Percentiles rank a stretch among this genome's conserved stretches.
Evolutionary conservation across 2,329 filamentous ascomycete species (phyloP).

Genomic region (Davidsoniella eucalypti): DNA sequence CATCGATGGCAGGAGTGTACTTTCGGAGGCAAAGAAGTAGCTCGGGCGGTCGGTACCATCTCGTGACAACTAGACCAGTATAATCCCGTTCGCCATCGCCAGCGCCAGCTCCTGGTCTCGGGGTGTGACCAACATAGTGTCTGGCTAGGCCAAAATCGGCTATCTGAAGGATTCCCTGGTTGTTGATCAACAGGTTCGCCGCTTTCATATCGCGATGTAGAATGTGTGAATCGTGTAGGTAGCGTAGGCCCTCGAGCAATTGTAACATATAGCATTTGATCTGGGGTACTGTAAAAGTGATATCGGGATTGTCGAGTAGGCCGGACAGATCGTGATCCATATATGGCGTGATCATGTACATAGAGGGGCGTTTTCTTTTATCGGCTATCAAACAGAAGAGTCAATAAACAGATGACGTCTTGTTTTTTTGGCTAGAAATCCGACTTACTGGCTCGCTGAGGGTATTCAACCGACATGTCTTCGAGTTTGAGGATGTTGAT

Average conservation of each 20-base stretch:
- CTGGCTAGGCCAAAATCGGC: slow-evolving; percentile 91
- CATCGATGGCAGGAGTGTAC: slow-evolving; percentile 95
- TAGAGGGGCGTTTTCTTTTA: slow-evolving; percentile 65
- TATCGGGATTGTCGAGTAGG: slow-evolving; percentile 82
- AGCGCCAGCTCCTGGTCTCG: slow-evolving; percentile 59
- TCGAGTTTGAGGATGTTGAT: slow-evolving; percentile 72
- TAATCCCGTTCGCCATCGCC: slow-evolving; percentile 82
- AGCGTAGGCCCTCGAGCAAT: slow-evolving; percentile 73
- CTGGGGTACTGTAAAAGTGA: slow-evolving; percentile 72
- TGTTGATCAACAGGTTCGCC: slow-evolving; percentile 91
- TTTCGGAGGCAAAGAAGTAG: slow-evolving; percentile 70
- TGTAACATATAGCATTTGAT: slow-evolving; percentile 98
- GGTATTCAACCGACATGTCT: slow-evolving; percentile 89
- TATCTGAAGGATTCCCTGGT: slow-evolving; percentile 83
- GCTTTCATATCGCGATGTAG: slow-evolving; percentile 98
- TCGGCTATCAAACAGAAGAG: slow-evolving; percentile 30
- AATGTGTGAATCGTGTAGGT: slow-evolving; percentile 79
- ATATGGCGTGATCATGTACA: slow-evolving; percentile 98
- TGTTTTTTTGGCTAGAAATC: slow-evolving; percentile 14
- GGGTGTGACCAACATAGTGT: slow-evolving; percentile 75
- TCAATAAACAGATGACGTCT: not conserved
- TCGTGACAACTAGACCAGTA: slow-evolving; percentile 87
- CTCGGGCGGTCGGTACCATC: slow-evolving; percentile 95
- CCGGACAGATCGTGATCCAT: slow-evolving; percentile 99
- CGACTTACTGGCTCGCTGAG: slow-evolving; percentile 37